phyloP scores from a whole-genome alignment of 2,329 filamentous ascomycete species.

The Beauveria sp. region DNA sequence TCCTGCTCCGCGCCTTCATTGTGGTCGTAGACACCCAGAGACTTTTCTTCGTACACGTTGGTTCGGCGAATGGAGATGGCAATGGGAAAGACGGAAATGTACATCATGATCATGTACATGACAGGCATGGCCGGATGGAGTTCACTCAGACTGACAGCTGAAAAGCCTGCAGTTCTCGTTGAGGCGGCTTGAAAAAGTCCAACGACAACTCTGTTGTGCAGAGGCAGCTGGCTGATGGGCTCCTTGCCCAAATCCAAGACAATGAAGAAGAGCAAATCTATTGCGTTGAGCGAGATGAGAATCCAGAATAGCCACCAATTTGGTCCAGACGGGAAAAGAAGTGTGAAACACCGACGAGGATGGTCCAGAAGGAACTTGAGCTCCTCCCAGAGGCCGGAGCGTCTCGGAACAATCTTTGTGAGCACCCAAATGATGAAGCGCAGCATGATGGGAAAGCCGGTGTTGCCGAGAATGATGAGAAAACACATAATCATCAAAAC shows the following conservation, averaged over 20 bases:
- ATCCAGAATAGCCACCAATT: slow-evolving; percentile 96
- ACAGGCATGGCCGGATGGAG: slow-evolving; percentile 90
- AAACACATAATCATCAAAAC: slow-evolving; percentile 73
- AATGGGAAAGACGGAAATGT: slow-evolving; percentile 94
- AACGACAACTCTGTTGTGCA: slow-evolving; percentile 70
- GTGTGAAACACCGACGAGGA: slow-evolving; percentile 88
- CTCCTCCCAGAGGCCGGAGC: slow-evolving; percentile 77
- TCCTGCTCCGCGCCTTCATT: slow-evolving; percentile 38
- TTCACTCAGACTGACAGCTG: slow-evolving; percentile 66
- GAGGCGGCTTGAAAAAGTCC: slow-evolving; percentile 86
- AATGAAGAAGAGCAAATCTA: slow-evolving; percentile 87
- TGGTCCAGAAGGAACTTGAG: slow-evolving; percentile 87
- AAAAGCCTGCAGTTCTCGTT: slow-evolving; percentile 85
- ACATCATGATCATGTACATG: slow-evolving; percentile 98
- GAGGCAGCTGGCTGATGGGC: slow-evolving; percentile 58
- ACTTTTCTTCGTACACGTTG: slow-evolving; percentile 93
- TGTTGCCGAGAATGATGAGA: slow-evolving; percentile 90
- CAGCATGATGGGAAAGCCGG: slow-evolving; percentile 89
- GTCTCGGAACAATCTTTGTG: slow-evolving; percentile 57
- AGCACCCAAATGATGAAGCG: slow-evolving; percentile 84
- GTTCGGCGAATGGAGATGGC: slow-evolving; percentile 90
- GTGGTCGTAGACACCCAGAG: slow-evolving; percentile 63
- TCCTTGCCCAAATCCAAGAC: slow-evolving; percentile 76
- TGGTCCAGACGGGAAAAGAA: slow-evolving; percentile 81
- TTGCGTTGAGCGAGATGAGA: slow-evolving; percentile 68